Evolutionary conservation across 2,329 filamentous ascomycete species (phyloP).

Genomic region (Cryoendolithus antarcticus): DNA sequence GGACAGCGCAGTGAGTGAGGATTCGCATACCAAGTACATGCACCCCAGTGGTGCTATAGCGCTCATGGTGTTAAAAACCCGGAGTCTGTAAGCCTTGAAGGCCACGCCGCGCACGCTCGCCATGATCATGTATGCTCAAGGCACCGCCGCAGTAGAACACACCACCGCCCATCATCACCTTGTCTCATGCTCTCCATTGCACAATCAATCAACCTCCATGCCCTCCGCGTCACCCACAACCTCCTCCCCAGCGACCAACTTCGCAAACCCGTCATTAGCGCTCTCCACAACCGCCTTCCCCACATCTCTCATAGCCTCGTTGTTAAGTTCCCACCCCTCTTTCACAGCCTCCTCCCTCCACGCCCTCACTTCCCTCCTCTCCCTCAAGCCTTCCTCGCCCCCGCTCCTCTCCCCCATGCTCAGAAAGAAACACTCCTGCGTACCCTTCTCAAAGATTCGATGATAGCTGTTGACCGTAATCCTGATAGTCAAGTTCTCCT

Average conservation of each 20-base stretch:
- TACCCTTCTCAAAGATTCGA: slow-evolving; percentile 30
- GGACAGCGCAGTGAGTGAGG: no score
- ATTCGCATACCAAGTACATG: no score
- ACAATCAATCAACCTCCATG: slow-evolving; percentile 13
- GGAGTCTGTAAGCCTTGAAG: no score
- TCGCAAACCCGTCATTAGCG: slow-evolving; percentile 23
- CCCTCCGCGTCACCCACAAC: slow-evolving; percentile 10
- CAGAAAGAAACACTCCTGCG: slow-evolving; percentile 31
- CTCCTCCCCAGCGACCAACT: slow-evolving; percentile 10
- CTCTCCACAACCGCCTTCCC: slow-evolving; percentile 35
- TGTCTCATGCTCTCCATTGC: background rate
- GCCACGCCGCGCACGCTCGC: no score
- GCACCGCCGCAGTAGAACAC: no score
- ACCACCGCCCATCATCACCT: background rate
- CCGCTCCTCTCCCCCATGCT: slow-evolving; percentile 23
- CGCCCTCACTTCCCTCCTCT: slow-evolving; percentile 21
- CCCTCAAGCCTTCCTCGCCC: slow-evolving; percentile 22
- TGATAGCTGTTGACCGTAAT: slow-evolving; percentile 32
- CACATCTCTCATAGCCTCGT: slow-evolving; percentile 34
- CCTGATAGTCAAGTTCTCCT: slow-evolving; percentile 33
- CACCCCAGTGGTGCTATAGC: no score
- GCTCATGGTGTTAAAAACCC: no score
- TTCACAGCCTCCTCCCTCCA: slow-evolving; percentile 13
- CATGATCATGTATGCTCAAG: no score
- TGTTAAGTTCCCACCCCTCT: slow-evolving; percentile 33